Evolutionary conservation across 1,284 basidiomycete genomes (phyloP), one percentile per base, ranked within the genome.

Genomic region (Pyrrhoderma lamaoense): DNA sequence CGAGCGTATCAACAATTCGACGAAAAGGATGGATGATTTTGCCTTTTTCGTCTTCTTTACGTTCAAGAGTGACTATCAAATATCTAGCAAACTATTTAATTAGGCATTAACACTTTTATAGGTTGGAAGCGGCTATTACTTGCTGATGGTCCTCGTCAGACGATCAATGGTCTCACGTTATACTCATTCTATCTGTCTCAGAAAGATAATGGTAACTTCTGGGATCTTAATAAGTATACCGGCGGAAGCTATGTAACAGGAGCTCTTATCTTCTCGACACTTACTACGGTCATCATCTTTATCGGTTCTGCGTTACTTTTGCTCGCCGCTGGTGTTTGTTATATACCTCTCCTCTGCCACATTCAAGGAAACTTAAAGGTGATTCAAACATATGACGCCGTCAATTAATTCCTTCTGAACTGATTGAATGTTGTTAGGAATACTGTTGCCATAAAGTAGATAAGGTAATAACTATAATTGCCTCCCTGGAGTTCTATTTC

Each of bases 1-100:
- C 67, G 85, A 88, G 60, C 93, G 96, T 61, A 97, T 99, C 70
- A 86, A 87, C 63, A 86, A 90, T 63, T 97, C 94, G 31, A 95
- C 92, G 27, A 97, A 96, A 77, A 85, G 84, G 60, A 93, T 88
- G 67, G 95, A 99, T 67, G 92, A 96, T 63, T 92, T 98, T 68
- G 93, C 94, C 45, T 98, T 99, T 77, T 99, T 97, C 69, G 82
- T 98, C 66, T 99, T 98, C 80, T 99, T 99, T 72, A 89, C 89
- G 1, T 99, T 99, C 80, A 99, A 99, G 74, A 93, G 93, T 89
- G 53, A 47, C 81, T 72, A 5, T 7, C 7, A 39, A 45, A 16
- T 22, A 13, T 13, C 49, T 25, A 25, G 27, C 8, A 42, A 38
- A 48, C 40, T 47, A 21, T 36, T 54, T 57, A 51, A 53, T 58